Percentiles rank a stretch among this genome's conserved stretches.
Conservation (phyloP, 208 protist genomes). For the Sergeia podlipaevii region DNA sequence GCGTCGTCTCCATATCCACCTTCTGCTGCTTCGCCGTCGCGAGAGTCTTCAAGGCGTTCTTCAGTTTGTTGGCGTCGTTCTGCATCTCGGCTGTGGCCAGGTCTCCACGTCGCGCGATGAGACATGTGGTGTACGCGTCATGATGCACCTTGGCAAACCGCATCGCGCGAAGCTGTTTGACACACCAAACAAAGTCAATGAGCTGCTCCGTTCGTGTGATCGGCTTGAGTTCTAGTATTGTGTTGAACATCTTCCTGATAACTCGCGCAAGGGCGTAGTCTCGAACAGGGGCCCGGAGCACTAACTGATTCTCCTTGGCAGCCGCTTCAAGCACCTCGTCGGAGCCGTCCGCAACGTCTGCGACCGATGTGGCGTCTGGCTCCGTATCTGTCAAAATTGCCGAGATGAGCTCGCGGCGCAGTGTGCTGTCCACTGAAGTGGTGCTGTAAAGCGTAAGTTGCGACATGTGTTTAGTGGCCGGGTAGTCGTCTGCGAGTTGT, state of each 20-base stretch:
- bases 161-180: conserved; percentile 12
- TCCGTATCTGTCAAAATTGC: conserved; percentile 19
- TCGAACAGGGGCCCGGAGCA: neutral
- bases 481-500: conserved; percentile 29
- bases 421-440: conserved; percentile 6
- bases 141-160: conserved; percentile 12
- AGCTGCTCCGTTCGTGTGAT: conserved; percentile 28
- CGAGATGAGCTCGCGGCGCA: conserved; percentile 40
- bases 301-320: neutral
- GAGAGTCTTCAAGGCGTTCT: conserved; percentile 1
- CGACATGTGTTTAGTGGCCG: conserved; percentile 29
- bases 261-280: conserved; percentile 21
- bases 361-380: conserved; percentile 3
- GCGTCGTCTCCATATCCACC: conserved; percentile 10
- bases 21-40: conserved; percentile 6
- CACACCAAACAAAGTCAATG: conserved; percentile 26
- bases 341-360: neutral
- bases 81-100: conserved; percentile 16
- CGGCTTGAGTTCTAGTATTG: conserved; percentile 9
- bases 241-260: conserved; percentile 16
- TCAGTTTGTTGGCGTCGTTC: neutral
- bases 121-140: conserved; percentile 2
- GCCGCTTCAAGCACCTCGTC: too few relatives aligned
- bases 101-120: conserved; percentile 13
- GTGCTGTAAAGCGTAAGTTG: conserved; percentile 24